phyloP scores from a whole-genome alignment of 139 green algal genomes.

The Closterium sp. region DNA sequence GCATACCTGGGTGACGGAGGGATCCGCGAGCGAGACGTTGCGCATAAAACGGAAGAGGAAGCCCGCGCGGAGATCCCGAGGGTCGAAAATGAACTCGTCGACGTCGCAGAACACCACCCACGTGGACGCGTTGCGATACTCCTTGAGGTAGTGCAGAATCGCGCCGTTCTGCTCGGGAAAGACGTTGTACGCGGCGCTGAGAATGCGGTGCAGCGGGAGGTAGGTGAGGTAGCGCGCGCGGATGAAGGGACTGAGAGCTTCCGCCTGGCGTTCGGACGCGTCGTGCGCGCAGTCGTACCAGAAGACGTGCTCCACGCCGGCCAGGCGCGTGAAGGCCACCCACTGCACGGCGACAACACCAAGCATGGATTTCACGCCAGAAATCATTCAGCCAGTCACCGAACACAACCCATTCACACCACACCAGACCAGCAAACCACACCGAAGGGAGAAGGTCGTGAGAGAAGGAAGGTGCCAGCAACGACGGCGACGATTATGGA shows the following conservation, averaged over 20 bases:
- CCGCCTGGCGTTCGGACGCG: slow-evolving; percentile 1
- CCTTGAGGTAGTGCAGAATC: slow-evolving; percentile 15
- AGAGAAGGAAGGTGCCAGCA: neutral
- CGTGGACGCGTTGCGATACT: neutral
- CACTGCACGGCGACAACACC: slow-evolving; percentile 11
- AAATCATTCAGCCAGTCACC: neutral
- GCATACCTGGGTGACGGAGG: slow-evolving; percentile 20
- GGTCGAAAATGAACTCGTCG: slow-evolving; percentile 35
- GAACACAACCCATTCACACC: neutral
- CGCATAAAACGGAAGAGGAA: slow-evolving; percentile 17
- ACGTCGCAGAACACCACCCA: slow-evolving; percentile 29
- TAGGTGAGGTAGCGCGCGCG: neutral
- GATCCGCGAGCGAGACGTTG: neutral
- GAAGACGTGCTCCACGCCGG: slow-evolving; percentile 33
- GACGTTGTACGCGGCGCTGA: neutral
- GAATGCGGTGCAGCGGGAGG: neutral
- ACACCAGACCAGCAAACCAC: neutral
- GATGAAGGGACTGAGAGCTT: neutral
- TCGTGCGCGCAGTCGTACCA: slow-evolving; percentile 37
- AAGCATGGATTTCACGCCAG: no score
- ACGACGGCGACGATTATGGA: no score
- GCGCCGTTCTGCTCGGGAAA: neutral
- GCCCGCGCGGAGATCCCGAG: neutral
- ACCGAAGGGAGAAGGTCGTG: neutral
- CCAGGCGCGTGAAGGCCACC: slow-evolving; percentile 22